Conservation (phyloP, 306 rosid genomes). For the Senna siamea region DNA sequence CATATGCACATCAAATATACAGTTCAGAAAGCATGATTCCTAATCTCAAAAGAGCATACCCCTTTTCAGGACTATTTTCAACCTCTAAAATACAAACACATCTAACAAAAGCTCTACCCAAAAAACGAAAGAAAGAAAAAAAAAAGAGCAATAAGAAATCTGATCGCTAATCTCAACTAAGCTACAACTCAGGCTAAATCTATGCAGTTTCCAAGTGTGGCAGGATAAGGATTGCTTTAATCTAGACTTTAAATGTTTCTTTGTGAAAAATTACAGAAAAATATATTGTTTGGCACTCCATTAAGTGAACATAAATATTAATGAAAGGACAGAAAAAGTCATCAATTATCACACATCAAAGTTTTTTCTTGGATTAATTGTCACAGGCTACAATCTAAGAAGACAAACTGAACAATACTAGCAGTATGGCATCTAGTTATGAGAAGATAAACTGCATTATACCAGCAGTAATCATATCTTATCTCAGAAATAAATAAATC, state of each 20-base stretch:
- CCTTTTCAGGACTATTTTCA: constrained; percentile 19
- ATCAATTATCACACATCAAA: constrained; percentile 32
- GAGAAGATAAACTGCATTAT: background rate
- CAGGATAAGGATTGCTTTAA: background rate
- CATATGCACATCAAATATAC: constrained; percentile 1
- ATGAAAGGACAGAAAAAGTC: background rate
- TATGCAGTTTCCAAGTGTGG: constrained; percentile 3
- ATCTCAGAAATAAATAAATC: constrained; percentile 14
- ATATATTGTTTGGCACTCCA: background rate
- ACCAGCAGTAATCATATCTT: constrained; percentile 2
- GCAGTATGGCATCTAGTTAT: background rate
- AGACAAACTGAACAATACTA: constrained; percentile 4
- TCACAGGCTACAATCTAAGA: constrained; percentile 20
- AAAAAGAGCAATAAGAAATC: background rate
- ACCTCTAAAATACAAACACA: constrained; percentile 5
- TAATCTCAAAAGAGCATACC: background rate
- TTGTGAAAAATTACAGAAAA: too few relatives aligned
- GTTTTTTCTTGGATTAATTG: background rate
- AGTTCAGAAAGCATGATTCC: constrained; percentile 15
- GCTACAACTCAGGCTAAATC: background rate
- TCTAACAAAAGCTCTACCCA: background rate
- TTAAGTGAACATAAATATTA: background rate
- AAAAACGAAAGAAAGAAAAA: too few relatives aligned
- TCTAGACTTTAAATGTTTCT: background rate
- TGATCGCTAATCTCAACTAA: background rate